Evolutionary conservation across 768 basidiomycete genomes (phyloP).

Genomic region (Mycena metata): DNA sequence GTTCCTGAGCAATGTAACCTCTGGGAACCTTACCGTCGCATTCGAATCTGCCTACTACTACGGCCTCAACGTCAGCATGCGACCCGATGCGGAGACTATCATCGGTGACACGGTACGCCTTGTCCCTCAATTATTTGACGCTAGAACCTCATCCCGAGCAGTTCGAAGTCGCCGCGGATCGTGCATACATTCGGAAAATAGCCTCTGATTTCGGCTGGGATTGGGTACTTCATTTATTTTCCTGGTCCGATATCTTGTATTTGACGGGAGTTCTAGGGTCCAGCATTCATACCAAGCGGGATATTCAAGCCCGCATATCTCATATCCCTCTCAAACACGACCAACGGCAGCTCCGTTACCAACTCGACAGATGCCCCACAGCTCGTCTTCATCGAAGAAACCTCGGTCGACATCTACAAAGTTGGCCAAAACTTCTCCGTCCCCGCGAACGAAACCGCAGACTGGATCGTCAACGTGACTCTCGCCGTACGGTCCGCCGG

Average conservation of each 20-base stretch:
- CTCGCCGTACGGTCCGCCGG: constrained; percentile 61
- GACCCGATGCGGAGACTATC: constrained; percentile 60
- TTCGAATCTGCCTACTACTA: constrained; percentile 69
- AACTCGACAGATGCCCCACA: constrained; percentile 40
- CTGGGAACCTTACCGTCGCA: constrained; percentile 58
- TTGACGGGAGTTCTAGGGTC: constrained; percentile 53
- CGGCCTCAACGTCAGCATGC: constrained; percentile 64
- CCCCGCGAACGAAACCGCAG: constrained; percentile 59
- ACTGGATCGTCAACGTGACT: constrained; percentile 70
- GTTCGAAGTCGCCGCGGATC: constrained; percentile 66
- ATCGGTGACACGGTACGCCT: constrained; percentile 49
- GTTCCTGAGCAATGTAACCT: constrained; percentile 51
- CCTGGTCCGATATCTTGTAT: neutral
- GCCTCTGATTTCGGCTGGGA: constrained; percentile 74
- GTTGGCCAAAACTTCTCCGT: constrained; percentile 61
- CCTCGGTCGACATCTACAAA: constrained; percentile 69
- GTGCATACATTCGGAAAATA: constrained; percentile 64
- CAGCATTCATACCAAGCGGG: constrained; percentile 69
- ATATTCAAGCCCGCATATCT: constrained; percentile 70
- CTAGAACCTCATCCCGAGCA: constrained; percentile 31
- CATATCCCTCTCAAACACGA: constrained; percentile 52
- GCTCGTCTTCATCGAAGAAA: constrained; percentile 63
- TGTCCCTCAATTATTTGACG: neutral
- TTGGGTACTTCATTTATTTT: constrained; percentile 54
- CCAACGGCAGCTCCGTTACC: constrained; percentile 42